Conservation (phyloP, 768 basidiomycete species). For the Paxillus rubicundulus region DNA sequence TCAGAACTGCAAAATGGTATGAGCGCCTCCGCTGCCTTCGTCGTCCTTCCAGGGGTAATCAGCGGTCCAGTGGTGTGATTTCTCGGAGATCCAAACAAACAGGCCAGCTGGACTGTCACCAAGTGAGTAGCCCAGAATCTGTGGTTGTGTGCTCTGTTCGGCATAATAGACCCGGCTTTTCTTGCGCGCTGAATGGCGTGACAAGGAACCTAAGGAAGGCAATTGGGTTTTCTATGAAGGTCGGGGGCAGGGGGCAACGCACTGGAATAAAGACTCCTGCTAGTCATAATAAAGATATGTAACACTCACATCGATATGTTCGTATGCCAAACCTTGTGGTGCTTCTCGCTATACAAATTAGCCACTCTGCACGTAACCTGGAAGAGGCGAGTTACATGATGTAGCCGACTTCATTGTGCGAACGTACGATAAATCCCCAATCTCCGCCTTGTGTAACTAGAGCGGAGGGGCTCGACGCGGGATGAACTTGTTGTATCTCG, state of each 20-base stretch:
- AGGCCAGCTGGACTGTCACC: conserved; percentile 57
- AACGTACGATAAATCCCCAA: conserved; percentile 41
- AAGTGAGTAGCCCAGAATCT: conserved; percentile 52
- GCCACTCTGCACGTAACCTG: conserved; percentile 39
- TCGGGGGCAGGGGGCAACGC: conserved; percentile 17
- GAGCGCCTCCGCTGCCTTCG: conserved; percentile 39
- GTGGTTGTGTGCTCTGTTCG: conserved; percentile 43
- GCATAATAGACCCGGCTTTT: conserved; percentile 32
- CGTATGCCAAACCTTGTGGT: conserved; percentile 52
- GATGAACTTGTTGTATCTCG: conserved; percentile 38
- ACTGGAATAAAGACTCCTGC: conserved; percentile 10
- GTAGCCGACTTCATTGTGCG: not conserved
- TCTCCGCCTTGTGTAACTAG: conserved; percentile 51
- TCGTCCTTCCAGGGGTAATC: conserved; percentile 57
- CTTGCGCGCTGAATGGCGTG: conserved; percentile 26
- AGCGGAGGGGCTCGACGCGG: not conserved
- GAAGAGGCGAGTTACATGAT: not conserved
- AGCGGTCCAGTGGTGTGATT: conserved; percentile 49
- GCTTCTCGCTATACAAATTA: conserved; percentile 35
- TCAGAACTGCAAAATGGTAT: conserved; percentile 42
- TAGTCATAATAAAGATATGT: not conserved
- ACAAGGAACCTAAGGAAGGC: conserved; percentile 28
- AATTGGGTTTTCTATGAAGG: conserved; percentile 22
- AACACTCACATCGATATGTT: conserved; percentile 42
- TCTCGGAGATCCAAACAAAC: conserved; percentile 55